Conservation (phyloP, 2,329 filamentous ascomycete genomes). For the Penicillium fuscoglaucum region DNA sequence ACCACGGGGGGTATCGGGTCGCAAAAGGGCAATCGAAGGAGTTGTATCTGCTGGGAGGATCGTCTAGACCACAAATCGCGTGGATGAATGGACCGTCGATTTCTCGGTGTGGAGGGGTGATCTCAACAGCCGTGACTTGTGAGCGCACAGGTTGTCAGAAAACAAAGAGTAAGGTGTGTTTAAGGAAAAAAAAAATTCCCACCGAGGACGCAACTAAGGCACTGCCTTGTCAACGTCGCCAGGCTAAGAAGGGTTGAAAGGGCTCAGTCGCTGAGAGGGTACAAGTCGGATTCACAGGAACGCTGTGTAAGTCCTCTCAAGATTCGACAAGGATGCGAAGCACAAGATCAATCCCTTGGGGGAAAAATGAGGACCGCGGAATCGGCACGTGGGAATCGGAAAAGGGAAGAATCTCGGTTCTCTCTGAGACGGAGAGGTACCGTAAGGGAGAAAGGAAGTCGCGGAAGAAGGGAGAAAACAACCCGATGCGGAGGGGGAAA, state of each 20-base stretch:
- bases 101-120: slow-evolving; percentile 8
- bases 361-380: slow-evolving; percentile 25
- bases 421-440: slow-evolving; percentile 7
- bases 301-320: not conserved
- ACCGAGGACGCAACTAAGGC: slow-evolving; percentile 16
- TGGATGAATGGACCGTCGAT: slow-evolving; percentile 17
- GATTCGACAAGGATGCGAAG: slow-evolving; percentile 8
- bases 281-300: slow-evolving; percentile 14
- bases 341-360: slow-evolving; percentile 21
- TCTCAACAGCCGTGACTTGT: slow-evolving; percentile 13
- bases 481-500: slow-evolving; percentile 18
- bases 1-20: slow-evolving; percentile 7
- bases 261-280: not conserved
- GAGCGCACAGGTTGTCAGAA: slow-evolving; percentile 16
- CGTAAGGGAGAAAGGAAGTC: slow-evolving; percentile 9
- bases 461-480: slow-evolving; percentile 19
- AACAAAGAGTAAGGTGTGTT: slow-evolving; percentile 4
- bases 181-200: slow-evolving; percentile 2
- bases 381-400: slow-evolving; percentile 28
- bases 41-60: slow-evolving; percentile 4
- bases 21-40: slow-evolving; percentile 3
- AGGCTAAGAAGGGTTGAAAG: not conserved
- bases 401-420: slow-evolving; percentile 4
- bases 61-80: slow-evolving; percentile 32
- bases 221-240: slow-evolving; percentile 20